phyloP scores from a whole-genome alignment of 257 asterid genomes.

The Solanum pimpinellifolium region DNA sequence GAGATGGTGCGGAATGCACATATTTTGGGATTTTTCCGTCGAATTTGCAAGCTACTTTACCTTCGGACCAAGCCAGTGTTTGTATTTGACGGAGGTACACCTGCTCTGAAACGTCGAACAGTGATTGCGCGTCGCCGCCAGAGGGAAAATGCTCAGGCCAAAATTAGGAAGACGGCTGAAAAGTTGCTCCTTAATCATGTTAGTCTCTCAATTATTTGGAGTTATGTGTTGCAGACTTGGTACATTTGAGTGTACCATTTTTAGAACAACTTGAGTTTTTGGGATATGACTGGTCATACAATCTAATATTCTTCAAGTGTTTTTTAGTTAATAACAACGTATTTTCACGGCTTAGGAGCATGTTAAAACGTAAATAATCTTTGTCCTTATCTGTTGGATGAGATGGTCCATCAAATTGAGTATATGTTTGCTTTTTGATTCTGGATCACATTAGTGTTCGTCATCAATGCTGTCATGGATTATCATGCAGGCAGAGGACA shows the following conservation, averaged over 20 bases:
- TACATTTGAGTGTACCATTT: background rate
- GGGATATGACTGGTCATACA: background rate
- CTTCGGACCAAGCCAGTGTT: constrained; percentile 90
- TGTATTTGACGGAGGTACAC: constrained; percentile 94
- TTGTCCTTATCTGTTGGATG: background rate
- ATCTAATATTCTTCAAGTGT: background rate
- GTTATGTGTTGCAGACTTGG: background rate
- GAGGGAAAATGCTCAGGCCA: constrained; percentile 95
- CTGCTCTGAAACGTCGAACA: constrained; percentile 89
- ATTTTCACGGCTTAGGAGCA: background rate
- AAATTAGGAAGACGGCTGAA: constrained; percentile 94
- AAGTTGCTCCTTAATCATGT: constrained; percentile 91
- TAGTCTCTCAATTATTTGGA: background rate
- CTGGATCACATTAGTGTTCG: background rate
- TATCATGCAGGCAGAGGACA: background rate
- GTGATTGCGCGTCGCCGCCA: constrained; percentile 94
- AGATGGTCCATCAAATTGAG: background rate
- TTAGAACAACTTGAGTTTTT: background rate
- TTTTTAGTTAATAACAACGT: background rate
- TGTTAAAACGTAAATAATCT: background rate
- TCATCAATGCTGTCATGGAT: background rate
- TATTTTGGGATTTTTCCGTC: constrained; percentile 78
- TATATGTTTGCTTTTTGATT: background rate
- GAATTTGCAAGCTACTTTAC: constrained; percentile 86
- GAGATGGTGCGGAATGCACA: constrained; percentile 96